Percentiles rank a stretch among this genome's conserved stretches.
phyloP scores from a whole-genome alignment of 2,329 filamentous ascomycete genomes.

The Beauveria sp. region DNA sequence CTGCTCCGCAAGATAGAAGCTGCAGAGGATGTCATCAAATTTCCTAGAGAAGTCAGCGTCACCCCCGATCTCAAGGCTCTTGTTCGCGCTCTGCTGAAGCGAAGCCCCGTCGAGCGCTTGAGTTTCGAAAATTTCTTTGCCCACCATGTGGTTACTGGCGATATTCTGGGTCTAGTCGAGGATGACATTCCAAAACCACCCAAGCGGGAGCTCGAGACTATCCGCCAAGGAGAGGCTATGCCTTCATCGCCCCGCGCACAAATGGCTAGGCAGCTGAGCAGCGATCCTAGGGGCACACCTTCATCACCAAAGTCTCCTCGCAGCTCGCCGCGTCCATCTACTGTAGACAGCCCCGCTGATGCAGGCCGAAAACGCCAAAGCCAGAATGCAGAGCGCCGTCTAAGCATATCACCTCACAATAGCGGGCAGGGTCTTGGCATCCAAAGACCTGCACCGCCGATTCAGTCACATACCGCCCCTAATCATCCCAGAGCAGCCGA shows the following conservation, averaged over 20 bases:
- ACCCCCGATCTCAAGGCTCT: slow-evolving; percentile 72
- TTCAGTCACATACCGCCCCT: slow-evolving; percentile 43
- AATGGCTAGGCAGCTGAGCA: slow-evolving; percentile 30
- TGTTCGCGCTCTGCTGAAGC: slow-evolving; percentile 74
- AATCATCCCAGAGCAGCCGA: slow-evolving; percentile 28
- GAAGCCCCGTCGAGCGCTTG: slow-evolving; percentile 76
- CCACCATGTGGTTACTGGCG: slow-evolving; percentile 61
- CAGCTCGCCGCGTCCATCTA: slow-evolving; percentile 35
- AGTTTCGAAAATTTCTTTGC: slow-evolving; percentile 81
- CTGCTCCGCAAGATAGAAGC: slow-evolving; percentile 86
- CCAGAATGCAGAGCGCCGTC: slow-evolving; percentile 23
- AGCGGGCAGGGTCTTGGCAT: slow-evolving; percentile 44
- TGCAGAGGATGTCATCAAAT: slow-evolving; percentile 77
- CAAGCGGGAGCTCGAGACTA: slow-evolving; percentile 26
- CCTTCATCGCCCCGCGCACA: slow-evolving; percentile 19
- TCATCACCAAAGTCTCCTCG: slow-evolving; percentile 32
- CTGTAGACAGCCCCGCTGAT: slow-evolving; percentile 35
- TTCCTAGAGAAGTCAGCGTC: slow-evolving; percentile 63
- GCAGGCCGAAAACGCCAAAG: slow-evolving; percentile 19
- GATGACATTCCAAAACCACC: slow-evolving; percentile 56
- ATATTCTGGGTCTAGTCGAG: slow-evolving; percentile 73
- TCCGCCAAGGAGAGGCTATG: slow-evolving; percentile 23
- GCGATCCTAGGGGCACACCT: slow-evolving; percentile 27
- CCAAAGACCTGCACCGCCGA: slow-evolving; percentile 35
- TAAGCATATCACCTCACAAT: slow-evolving; percentile 39